These are phyloP conservation scores for Aspergillus sp. DNA, from an alignment of 2,329 filamentous ascomycete genomes.

Conservation along the genomic window DNA sequence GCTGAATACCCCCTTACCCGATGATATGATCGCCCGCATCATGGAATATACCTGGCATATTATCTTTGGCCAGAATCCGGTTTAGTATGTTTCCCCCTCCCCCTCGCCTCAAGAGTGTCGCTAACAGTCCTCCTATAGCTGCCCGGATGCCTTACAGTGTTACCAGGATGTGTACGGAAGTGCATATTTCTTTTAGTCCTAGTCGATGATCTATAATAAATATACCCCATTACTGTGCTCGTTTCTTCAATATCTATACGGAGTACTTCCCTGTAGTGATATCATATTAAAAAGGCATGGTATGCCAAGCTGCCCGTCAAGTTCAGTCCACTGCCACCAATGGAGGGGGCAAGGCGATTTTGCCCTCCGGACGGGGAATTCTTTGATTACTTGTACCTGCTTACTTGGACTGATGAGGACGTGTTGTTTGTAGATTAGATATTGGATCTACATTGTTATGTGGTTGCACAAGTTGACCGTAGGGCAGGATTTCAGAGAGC, in stretches of 20 bases:
- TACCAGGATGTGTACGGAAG: slow-evolving; percentile 55
- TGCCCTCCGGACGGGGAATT: no score
- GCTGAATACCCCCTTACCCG: slow-evolving; percentile 45
- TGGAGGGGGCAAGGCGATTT: no score
- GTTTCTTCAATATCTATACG: no score
- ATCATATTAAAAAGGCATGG: not conserved
- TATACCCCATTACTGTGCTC: not conserved
- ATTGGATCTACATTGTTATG: no score
- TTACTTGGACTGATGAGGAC: no score
- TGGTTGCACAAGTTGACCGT: no score
- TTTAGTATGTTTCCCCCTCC: slow-evolving; percentile 25
- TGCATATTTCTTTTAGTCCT: slow-evolving; percentile 15
- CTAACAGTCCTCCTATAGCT: slow-evolving; percentile 34
- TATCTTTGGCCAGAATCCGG: slow-evolving; percentile 37
- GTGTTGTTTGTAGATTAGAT: no score
- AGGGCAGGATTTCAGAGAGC: no score
- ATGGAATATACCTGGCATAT: slow-evolving; percentile 61
- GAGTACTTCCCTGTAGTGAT: no score
- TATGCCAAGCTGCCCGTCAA: no score
- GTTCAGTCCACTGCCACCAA: no score
- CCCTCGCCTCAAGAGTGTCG: not conserved
- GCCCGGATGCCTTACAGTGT: slow-evolving; percentile 50
- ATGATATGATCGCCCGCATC: slow-evolving; percentile 50
- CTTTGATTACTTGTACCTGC: no score
- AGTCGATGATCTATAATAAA: not conserved